These are phyloP conservation scores for Colletotrichum chlorophyti DNA, from an alignment of 2,329 filamentous ascomycete genomes.

Conservation along the genomic window DNA sequence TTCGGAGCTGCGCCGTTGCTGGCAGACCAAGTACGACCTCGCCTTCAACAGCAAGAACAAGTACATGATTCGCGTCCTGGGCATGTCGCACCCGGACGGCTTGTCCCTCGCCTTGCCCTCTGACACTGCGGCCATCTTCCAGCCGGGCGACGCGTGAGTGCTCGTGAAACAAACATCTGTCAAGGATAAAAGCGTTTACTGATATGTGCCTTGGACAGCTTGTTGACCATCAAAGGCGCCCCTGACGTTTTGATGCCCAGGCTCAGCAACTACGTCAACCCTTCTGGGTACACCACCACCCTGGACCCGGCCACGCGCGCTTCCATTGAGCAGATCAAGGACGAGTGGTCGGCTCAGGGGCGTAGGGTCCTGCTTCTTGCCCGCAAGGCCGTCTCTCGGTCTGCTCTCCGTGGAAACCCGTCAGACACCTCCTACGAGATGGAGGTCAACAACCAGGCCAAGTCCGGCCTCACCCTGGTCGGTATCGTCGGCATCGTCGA, in stretches of 20 bases:
- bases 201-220: constrained; percentile 38
- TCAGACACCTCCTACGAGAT: constrained; percentile 54
- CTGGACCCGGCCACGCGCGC: constrained; percentile 54
- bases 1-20: constrained; percentile 64
- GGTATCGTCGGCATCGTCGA: constrained; percentile 82
- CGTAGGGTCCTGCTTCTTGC: constrained; percentile 73
- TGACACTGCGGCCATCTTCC: constrained; percentile 33
- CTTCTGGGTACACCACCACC: constrained; percentile 58
- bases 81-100: constrained; percentile 42
- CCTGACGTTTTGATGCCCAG: constrained; percentile 75
- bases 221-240: constrained; percentile 80
- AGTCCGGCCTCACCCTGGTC: constrained; percentile 68
- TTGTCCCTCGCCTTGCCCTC: constrained; percentile 23
- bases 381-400: constrained; percentile 59
- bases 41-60: constrained; percentile 87
- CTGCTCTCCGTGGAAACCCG: constrained; percentile 12
- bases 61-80: constrained; percentile 74
- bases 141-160: constrained; percentile 39
- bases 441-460: constrained; percentile 61
- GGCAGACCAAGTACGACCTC: constrained; percentile 71
- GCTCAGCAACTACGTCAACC: constrained; percentile 63
- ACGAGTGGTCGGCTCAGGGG: constrained; percentile 72
- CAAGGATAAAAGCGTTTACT: background rate
- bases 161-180: too few relatives aligned
- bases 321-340: constrained; percentile 65